Evolutionary conservation across 129 eudicot genomes (phyloP).

Genomic region (Lactuca saligna): DNA sequence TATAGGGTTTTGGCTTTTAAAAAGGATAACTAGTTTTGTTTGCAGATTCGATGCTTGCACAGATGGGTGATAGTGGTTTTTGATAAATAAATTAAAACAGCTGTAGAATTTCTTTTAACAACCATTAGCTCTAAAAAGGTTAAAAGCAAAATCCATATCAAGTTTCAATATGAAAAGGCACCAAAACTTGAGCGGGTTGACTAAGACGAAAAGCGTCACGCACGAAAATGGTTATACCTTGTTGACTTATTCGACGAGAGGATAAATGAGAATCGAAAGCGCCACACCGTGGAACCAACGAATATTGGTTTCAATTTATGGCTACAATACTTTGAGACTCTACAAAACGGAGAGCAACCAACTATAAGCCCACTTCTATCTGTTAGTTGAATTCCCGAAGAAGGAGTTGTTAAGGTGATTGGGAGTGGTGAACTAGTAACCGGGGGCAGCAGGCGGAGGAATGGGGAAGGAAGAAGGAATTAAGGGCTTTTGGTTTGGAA

Average conservation of each 20-base stretch:
- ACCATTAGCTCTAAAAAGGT: background rate
- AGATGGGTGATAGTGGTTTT: constrained; percentile 12
- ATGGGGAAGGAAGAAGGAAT: background rate
- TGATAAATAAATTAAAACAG: constrained; percentile 10
- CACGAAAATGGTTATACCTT: background rate
- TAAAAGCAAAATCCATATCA: background rate
- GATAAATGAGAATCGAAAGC: too few relatives aligned
- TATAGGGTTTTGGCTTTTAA: background rate
- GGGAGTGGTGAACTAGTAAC: background rate
- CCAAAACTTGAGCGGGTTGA: background rate
- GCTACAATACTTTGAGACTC: background rate
- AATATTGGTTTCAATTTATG: background rate
- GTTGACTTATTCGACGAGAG: constrained; percentile 17
- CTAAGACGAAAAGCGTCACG: background rate
- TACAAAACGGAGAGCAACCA: constrained; percentile 1
- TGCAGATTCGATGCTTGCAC: background rate
- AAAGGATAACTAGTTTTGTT: background rate
- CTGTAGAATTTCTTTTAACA: background rate
- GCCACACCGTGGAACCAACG: background rate
- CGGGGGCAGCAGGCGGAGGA: background rate
- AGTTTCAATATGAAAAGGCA: background rate
- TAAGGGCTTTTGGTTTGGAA: constrained; percentile 1
- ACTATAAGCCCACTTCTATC: too few relatives aligned
- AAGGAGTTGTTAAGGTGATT: background rate
- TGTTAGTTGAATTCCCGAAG: background rate